phyloP scores from a whole-genome alignment of 257 asterid species.

The Nyctanthes arbortristis region DNA sequence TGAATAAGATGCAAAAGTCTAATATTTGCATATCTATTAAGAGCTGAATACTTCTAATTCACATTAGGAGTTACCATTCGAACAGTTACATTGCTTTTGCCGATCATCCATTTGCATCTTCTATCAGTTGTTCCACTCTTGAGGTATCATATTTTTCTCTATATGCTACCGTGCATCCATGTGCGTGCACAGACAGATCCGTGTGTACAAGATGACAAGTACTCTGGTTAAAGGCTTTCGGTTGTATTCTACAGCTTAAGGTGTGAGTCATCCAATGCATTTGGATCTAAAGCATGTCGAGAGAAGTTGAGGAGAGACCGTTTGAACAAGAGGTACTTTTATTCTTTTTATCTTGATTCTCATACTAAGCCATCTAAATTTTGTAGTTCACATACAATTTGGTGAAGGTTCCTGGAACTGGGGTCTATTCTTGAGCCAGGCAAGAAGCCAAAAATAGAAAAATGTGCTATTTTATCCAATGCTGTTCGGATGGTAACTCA shows the following conservation, averaged over 20 bases:
- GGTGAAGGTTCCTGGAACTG: conserved; percentile 30
- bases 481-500: conserved; percentile 27
- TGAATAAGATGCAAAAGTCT: too few relatives aligned
- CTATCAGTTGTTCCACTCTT: too few relatives aligned
- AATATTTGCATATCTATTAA: neutral
- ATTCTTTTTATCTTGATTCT: neutral
- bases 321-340: conserved; percentile 32
- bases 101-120: too few relatives aligned
- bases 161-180: neutral
- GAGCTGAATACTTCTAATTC: neutral
- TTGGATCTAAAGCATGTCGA: conserved; percentile 31
- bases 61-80: neutral
- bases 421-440: conserved; percentile 33
- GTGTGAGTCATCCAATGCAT: conserved; percentile 14
- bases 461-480: conserved; percentile 27
- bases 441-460: conserved; percentile 33
- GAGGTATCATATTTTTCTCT: neutral
- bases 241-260: conserved; percentile 24
- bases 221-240: neutral
- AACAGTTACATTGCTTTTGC: neutral
- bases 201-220: neutral
- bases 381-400: conserved; percentile 1
- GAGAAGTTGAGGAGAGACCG: conserved; percentile 33
- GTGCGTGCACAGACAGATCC: neutral
- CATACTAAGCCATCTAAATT: neutral